Percentiles rank a stretch among this genome's conserved stretches.
Evolutionary conservation across 495 filamentous ascomycete genomes (phyloP).

Genomic region (Penicillium argentinense): DNA sequence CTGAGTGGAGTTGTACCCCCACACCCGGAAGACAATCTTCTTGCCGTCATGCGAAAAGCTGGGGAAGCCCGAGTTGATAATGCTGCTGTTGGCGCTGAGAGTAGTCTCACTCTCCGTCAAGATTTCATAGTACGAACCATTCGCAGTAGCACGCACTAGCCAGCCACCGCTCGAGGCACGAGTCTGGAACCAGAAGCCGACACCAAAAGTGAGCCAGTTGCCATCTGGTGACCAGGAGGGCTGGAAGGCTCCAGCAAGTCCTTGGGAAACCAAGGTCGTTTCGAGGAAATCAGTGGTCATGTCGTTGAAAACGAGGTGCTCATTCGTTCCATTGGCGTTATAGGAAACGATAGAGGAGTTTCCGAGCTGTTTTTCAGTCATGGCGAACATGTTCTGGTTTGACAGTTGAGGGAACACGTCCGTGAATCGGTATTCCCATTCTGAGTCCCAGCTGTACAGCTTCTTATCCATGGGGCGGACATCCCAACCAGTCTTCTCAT

Average conservation of each 20-base stretch:
- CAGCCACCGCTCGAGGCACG: constrained; percentile 22
- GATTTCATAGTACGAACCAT: constrained; percentile 24
- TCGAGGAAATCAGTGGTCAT: constrained; percentile 7
- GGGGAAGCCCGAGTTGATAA: constrained; percentile 31
- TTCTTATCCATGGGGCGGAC: constrained; percentile 26
- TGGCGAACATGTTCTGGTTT: constrained; percentile 19
- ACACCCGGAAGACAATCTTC: constrained; percentile 33
- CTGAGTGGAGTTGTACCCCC: constrained; percentile 19
- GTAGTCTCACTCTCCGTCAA: constrained; percentile 16
- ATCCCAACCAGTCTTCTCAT: constrained; percentile 27
- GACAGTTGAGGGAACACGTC: constrained; percentile 33
- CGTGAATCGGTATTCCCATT: constrained; percentile 38
- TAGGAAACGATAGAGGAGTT: constrained; percentile 26
- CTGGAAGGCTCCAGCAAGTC: constrained; percentile 26
- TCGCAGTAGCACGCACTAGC: constrained; percentile 21
- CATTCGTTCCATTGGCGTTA: constrained; percentile 12
- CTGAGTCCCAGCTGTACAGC: constrained; percentile 30
- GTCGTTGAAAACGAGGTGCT: constrained; percentile 13
- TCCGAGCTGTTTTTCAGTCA: constrained; percentile 30
- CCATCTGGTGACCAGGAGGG: constrained; percentile 32
- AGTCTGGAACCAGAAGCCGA: constrained; percentile 32
- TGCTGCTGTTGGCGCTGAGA: constrained; percentile 8
- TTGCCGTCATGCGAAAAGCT: constrained; percentile 30
- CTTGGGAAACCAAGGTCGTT: constrained; percentile 8
- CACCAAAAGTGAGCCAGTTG: constrained; percentile 30